A percentile compares a stretch with the other conserved stretches of the same genome.
Evolutionary conservation across 345 rosid genomes (phyloP).

Genomic region (Anastatica hierochuntica): DNA sequence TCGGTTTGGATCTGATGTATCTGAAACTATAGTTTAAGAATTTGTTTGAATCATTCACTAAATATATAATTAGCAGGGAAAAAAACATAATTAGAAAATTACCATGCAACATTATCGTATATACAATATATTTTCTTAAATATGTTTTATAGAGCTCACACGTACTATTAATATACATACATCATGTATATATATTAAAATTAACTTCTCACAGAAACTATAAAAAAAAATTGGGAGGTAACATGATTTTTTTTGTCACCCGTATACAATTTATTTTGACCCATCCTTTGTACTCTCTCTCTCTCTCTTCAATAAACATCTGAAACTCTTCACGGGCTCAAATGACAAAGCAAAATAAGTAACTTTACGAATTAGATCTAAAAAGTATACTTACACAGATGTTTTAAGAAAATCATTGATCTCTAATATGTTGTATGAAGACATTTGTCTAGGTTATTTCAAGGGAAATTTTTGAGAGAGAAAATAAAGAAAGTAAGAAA

Average conservation of each 20-base stretch:
- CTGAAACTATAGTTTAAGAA: conserved; percentile 3
- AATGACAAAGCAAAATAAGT: neutral
- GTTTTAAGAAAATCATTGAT: neutral
- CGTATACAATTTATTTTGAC: too few relatives aligned
- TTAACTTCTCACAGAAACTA: neutral
- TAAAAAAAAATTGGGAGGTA: neutral
- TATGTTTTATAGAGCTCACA: neutral
- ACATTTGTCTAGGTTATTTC: too few relatives aligned
- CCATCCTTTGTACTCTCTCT: conserved; percentile 19
- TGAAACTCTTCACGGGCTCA: conserved; percentile 13
- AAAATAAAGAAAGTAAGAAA: neutral
- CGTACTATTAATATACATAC: neutral
- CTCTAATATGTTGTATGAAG: conserved; percentile 4
- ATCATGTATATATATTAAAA: neutral
- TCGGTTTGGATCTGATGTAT: too few relatives aligned
- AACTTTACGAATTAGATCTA: conserved; percentile 12
- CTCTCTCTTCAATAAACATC: conserved; percentile 19
- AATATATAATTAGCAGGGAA: too few relatives aligned
- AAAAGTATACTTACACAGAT: neutral
- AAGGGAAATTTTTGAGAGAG: neutral
- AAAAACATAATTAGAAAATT: neutral
- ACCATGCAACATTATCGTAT: neutral
- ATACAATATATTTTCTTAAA: neutral
- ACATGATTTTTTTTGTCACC: too few relatives aligned
- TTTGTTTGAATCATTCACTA: neutral